Evolutionary conservation across 805 yeast species (phyloP).

Genomic region (Yarrowia sp.): DNA sequence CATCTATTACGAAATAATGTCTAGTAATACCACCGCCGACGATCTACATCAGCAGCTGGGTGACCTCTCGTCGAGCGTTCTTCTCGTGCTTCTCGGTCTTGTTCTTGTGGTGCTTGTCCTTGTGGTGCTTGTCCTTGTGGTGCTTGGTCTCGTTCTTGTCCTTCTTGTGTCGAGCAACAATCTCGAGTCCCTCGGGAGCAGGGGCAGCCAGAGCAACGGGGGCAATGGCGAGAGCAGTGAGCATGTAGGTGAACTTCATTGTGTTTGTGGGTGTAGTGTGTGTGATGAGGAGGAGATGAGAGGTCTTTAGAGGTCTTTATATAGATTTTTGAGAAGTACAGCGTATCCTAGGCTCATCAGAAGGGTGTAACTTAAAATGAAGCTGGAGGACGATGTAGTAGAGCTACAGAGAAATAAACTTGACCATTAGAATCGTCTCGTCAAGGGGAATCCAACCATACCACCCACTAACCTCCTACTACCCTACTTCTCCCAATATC

Average conservation of each 20-base stretch:
- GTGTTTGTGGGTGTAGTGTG: neutral
- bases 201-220: slow-evolving; percentile 16
- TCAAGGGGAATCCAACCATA: neutral
- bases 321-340: neutral
- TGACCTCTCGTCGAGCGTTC: slow-evolving; percentile 3
- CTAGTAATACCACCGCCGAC: too few species aligned
- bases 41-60: neutral
- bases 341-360: neutral
- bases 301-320: neutral
- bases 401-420: neutral
- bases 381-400: neutral
- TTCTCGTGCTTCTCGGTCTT: slow-evolving; percentile 18
- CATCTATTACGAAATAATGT: too few species aligned
- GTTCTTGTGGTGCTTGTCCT: slow-evolving; percentile 7
- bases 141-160: slow-evolving; percentile 17
- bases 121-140: slow-evolving; percentile 23
- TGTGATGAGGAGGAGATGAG: neutral
- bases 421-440: neutral
- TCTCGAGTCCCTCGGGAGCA: slow-evolving; percentile 15
- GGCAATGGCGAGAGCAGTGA: slow-evolving; percentile 18
- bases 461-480: too few species aligned
- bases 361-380: too few species aligned
- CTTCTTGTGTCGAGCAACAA: slow-evolving; percentile 9
- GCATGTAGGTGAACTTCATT: slow-evolving; percentile 16
- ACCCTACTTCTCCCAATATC: too few species aligned